Conservation (phyloP, 768 basidiomycete genomes). For the Exidia glandulosa region DNA sequence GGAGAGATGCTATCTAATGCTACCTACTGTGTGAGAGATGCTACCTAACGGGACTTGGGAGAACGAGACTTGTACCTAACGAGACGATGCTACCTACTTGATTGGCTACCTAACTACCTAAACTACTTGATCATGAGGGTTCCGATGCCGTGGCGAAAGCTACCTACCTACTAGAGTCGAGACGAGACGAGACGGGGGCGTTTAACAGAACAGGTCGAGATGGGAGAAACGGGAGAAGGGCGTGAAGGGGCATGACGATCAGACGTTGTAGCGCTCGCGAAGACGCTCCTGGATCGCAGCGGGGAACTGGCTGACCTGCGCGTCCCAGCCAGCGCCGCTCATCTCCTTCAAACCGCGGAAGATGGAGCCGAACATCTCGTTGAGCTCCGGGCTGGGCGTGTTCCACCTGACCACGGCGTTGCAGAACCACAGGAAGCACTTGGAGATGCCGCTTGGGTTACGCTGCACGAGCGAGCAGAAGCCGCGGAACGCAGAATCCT, state of each 20-base stretch:
- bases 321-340: slow-evolving; percentile 75
- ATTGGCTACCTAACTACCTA: slow-evolving; percentile 1
- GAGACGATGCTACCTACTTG: background rate
- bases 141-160: slow-evolving; percentile 1
- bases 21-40: slow-evolving; percentile 5
- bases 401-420: slow-evolving; percentile 96
- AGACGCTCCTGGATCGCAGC: slow-evolving; percentile 82
- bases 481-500: slow-evolving; percentile 96
- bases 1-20: slow-evolving; percentile 3
- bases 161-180: background rate
- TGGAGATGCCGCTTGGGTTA: slow-evolving; percentile 88
- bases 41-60: too few species aligned
- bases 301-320: slow-evolving; percentile 75
- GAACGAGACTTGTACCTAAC: background rate
- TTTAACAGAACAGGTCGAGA: background rate
- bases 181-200: slow-evolving; percentile 1
- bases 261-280: slow-evolving; percentile 79
- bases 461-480: slow-evolving; percentile 91
- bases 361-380: slow-evolving; percentile 83
- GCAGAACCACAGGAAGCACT: slow-evolving; percentile 96
- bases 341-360: slow-evolving; percentile 85
- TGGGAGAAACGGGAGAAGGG: background rate
- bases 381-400: slow-evolving; percentile 81
- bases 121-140: background rate
- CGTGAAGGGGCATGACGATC: too few species aligned